Conservation (phyloP, 2,329 filamentous ascomycete species). For the Fusarium transvaalense region DNA sequence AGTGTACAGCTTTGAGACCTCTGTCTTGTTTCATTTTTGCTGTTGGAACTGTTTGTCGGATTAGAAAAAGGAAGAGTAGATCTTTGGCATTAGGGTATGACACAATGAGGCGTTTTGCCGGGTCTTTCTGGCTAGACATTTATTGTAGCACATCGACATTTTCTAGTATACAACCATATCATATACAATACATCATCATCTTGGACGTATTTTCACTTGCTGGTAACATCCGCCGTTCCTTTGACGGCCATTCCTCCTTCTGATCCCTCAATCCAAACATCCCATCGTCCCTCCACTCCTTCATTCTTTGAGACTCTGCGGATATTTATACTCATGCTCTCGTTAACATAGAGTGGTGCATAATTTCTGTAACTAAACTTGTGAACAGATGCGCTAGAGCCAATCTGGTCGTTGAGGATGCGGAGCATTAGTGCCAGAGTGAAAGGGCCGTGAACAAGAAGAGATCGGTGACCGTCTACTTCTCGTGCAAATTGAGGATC, state of each 20-base stretch:
- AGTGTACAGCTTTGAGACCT: slow-evolving; percentile 4
- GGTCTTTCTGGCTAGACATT: slow-evolving; percentile 18
- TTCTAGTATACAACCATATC: slow-evolving; percentile 23
- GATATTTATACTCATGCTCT: slow-evolving; percentile 78
- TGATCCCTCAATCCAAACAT: slow-evolving; percentile 57
- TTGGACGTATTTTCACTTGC: neutral
- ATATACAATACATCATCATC: neutral
- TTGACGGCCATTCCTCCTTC: slow-evolving; percentile 74
- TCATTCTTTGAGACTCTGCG: slow-evolving; percentile 56
- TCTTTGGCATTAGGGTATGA: slow-evolving; percentile 16
- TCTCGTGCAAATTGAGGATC: slow-evolving; percentile 77
- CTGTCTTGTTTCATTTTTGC: neutral
- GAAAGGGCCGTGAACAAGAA: slow-evolving; percentile 90
- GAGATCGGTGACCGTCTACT: slow-evolving; percentile 78
- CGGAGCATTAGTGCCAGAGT: slow-evolving; percentile 81
- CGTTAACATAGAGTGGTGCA: slow-evolving; percentile 81
- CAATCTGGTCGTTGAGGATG: slow-evolving; percentile 60
- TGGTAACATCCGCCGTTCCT: slow-evolving; percentile 58
- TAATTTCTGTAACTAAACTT: slow-evolving; percentile 84
- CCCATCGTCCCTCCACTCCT: slow-evolving; percentile 54
- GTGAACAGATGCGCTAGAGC: slow-evolving; percentile 55
- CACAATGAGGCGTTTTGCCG: slow-evolving; percentile 14
- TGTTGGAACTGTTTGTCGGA: neutral
- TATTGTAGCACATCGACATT: slow-evolving; percentile 30
- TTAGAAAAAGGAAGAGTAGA: slow-evolving; percentile 6